These are phyloP conservation scores for Penicillium pancosmium DNA, from an alignment of 495 filamentous ascomycete species.

Conservation along the genomic window DNA sequence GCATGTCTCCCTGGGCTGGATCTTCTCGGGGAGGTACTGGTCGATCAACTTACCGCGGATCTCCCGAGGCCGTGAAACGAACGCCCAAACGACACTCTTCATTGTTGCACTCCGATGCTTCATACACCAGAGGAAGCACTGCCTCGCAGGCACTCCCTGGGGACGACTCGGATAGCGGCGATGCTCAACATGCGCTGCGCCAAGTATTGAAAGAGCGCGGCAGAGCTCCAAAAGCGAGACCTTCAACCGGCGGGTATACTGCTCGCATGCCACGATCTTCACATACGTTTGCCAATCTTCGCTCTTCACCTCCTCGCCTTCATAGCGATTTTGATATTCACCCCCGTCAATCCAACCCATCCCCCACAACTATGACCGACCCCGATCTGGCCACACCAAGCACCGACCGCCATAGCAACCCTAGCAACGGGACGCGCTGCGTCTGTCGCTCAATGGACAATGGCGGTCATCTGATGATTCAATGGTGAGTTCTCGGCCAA, in stretches of 20 bases:
- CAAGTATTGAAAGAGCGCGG: conserved; percentile 69
- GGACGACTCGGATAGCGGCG: conserved; percentile 53
- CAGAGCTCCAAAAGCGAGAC: conserved; percentile 45
- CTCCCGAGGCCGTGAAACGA: conserved; percentile 40
- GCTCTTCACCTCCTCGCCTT: conserved; percentile 49
- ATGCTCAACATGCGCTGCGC: conserved; percentile 65
- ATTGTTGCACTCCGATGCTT: conserved; percentile 37
- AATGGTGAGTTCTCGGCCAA: conserved; percentile 61
- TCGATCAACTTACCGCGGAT: conserved; percentile 34
- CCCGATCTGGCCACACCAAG: conserved; percentile 68
- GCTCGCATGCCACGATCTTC: conserved; percentile 33
- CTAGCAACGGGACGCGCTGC: conserved; percentile 67
- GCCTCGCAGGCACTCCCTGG: conserved; percentile 61
- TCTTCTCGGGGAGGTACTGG: conserved; percentile 31
- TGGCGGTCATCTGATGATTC: conserved; percentile 75
- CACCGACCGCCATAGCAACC: conserved; percentile 57
- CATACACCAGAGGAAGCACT: conserved; percentile 37
- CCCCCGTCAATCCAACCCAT: conserved; percentile 48
- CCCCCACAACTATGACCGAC: conserved; percentile 71
- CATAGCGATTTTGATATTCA: conserved; percentile 42
- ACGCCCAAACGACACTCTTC: conserved; percentile 44
- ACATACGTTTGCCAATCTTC: conserved; percentile 42
- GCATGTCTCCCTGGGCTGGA: conserved; percentile 46
- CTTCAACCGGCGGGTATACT: conserved; percentile 38
- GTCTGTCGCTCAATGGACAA: conserved; percentile 69